These are phyloP conservation scores for Malassezia furfur DNA, from an alignment of 1,284 basidiomycete species.

Conservation along the genomic window DNA sequence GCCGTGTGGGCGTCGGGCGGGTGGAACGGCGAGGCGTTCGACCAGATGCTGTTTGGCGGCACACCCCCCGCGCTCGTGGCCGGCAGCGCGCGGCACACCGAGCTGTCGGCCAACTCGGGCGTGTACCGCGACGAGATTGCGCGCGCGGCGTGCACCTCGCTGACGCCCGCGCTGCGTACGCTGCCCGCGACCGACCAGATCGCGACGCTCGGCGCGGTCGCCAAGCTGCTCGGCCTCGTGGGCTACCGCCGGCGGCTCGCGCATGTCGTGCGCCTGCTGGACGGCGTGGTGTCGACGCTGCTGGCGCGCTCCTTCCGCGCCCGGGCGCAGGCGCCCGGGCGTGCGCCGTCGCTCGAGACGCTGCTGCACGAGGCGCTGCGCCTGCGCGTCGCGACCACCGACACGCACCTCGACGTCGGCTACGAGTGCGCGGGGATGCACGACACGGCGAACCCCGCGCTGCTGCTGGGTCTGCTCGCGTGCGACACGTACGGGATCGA, in stretches of 20 bases:
- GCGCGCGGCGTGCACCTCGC: slow-evolving; percentile 26
- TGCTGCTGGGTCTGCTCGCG: slow-evolving; percentile 39
- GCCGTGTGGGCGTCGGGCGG: slow-evolving; percentile 42
- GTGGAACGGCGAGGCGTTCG: slow-evolving; percentile 45
- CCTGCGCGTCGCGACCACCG: not conserved
- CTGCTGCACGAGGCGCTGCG: slow-evolving; percentile 4
- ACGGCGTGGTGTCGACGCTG: slow-evolving; percentile 27
- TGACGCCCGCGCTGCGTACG: slow-evolving; percentile 33
- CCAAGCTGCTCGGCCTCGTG: slow-evolving; percentile 36
- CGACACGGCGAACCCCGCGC: slow-evolving; percentile 19
- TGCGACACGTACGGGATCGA: slow-evolving; percentile 45
- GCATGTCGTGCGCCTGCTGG: slow-evolving; percentile 34
- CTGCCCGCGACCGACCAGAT: slow-evolving; percentile 41
- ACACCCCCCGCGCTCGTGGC: slow-evolving; percentile 37
- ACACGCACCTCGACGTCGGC: not conserved
- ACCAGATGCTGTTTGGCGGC: slow-evolving; percentile 45
- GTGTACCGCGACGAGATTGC: slow-evolving; percentile 40
- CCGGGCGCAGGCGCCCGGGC: not conserved
- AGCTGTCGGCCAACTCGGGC: slow-evolving; percentile 27
- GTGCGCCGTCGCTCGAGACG: not conserved
- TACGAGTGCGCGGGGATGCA: not conserved
- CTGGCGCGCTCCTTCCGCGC: slow-evolving; percentile 20
- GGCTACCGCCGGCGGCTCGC: slow-evolving; percentile 36
- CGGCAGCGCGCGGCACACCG: slow-evolving; percentile 22
- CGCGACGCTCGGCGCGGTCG: slow-evolving; percentile 28